phyloP scores from a whole-genome alignment of 2,329 filamentous ascomycete genomes.

The Sporothrix euskadiensis region DNA sequence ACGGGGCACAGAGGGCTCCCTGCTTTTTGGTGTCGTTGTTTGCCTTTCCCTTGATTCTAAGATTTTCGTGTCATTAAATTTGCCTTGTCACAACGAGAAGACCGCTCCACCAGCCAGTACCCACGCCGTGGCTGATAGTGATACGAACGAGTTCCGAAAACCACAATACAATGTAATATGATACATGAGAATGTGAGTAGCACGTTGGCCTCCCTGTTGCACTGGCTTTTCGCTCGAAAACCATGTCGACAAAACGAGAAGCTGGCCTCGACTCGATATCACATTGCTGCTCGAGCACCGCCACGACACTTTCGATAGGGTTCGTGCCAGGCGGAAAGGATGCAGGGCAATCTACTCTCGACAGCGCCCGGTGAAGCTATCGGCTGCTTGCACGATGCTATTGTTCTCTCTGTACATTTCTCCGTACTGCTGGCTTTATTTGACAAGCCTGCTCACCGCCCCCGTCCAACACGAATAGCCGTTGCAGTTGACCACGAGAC shows the following conservation, averaged over 20 bases:
- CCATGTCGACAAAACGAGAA: not conserved
- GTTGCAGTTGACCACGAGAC: not conserved
- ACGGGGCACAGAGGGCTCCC: conserved; percentile 1
- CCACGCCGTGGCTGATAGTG: not conserved
- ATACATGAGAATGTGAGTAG: not conserved
- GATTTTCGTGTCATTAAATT: conserved; percentile 5
- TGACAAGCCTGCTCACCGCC: conserved; percentile 5
- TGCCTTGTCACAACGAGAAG: not conserved
- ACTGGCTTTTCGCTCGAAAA: not conserved
- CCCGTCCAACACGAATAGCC: not conserved
- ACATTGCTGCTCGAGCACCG: not conserved
- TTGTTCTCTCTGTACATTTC: not conserved
- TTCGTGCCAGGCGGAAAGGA: conserved; percentile 12
- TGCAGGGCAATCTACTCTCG: conserved; percentile 13
- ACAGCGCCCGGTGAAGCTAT: not conserved
- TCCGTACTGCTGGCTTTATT: conserved; percentile 2
- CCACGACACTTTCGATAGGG: conserved; percentile 8
- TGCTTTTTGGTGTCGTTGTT: not conserved
- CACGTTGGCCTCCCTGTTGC: not conserved
- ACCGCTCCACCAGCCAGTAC: not conserved
- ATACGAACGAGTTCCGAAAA: not conserved
- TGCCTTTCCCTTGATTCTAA: not conserved
- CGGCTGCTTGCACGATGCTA: not conserved
- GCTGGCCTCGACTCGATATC: not conserved
- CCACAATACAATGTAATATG: not conserved